phyloP scores from a whole-genome alignment of 116 monocot species.

The Cymodocea nodosa region DNA sequence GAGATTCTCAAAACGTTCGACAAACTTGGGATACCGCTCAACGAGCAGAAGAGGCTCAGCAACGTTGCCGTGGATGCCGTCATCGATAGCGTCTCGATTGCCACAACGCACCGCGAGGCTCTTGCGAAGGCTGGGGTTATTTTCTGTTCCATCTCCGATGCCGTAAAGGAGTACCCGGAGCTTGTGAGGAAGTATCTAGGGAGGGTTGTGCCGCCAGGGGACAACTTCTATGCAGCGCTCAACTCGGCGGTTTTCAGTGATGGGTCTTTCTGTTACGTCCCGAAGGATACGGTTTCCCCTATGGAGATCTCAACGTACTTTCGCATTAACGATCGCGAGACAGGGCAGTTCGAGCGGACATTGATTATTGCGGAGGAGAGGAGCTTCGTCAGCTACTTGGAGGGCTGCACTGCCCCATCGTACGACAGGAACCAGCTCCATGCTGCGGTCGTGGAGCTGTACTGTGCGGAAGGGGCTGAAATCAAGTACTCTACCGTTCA shows the following conservation, averaged over 20 bases:
- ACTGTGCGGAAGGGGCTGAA: constrained; percentile 79
- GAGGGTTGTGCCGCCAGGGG: constrained; percentile 61
- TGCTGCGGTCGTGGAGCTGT: constrained; percentile 87
- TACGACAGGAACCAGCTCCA: constrained; percentile 93
- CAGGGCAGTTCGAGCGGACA: constrained; percentile 87
- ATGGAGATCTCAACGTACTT: constrained; percentile 98
- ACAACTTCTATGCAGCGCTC: constrained; percentile 91
- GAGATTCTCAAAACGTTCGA: constrained; percentile 25
- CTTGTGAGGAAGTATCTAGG: constrained; percentile 67
- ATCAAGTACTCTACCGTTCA: constrained; percentile 96
- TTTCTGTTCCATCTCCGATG: constrained; percentile 94
- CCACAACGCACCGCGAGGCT: constrained; percentile 76
- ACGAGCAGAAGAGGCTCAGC: constrained; percentile 75
- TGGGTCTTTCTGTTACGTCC: constrained; percentile 91
- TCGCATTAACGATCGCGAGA: constrained; percentile 74
- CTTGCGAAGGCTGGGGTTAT: constrained; percentile 72
- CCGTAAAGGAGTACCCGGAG: constrained; percentile 75
- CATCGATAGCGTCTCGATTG: constrained; percentile 84
- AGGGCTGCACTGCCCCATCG: constrained; percentile 88
- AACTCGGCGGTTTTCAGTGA: constrained; percentile 94
- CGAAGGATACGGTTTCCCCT: constrained; percentile 82
- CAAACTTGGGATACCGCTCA: constrained; percentile 44
- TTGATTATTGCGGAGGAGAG: constrained; percentile 76
- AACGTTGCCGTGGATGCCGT: constrained; percentile 96
- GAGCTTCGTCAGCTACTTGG: constrained; percentile 79